Base-by-base conservation (phyloP, 164 flowering plant species). In the Taxillus chinensis region DNA sequence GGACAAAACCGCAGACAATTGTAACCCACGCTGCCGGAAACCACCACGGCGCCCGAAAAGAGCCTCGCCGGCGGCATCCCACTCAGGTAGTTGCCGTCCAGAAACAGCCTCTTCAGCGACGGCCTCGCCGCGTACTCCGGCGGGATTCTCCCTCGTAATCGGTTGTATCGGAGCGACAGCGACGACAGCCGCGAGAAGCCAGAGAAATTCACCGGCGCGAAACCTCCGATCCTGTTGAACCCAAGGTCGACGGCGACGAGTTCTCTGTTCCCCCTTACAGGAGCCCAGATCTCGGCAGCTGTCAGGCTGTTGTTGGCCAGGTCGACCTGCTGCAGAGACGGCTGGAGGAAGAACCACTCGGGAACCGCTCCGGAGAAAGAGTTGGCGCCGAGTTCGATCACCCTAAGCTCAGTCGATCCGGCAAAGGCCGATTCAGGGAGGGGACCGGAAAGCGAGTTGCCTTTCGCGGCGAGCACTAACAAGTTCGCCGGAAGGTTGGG, bases 161-260 rank as follows among this genome's bases (percentile, higher is more conserved):
- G 70, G 66, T 89, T 89, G 84, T 82, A 74, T 4, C 95, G 70
- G 9, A 92, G 59, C 7, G 95, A 74, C 45, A 89, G 77, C 0
- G 95, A 82, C 16, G 89, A 71, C 56, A 92, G 60, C 61, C 53
- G 13, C 9, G 90, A 86, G 41, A 72, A 87, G 2, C 12, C 60
- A 0, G 75, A 69, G 64, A 89, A 80, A 50, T 75, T 73, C 46
- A 58, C 77, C 3, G 93, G 90, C 15, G 77, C 49, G 60, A 61
- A 38, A 3, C 96, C 98, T 38, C 71, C 72, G 42, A 92, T 73
- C 41, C 63, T 56, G 70, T 92, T 92, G 71, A 79, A 89, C 7
- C 98, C 84, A 62, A 92, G 72, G 71, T 89, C 95, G 5, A 87
- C 81, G 43, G 95, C 90, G n/a, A 89, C 83, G 27, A 91, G 73